Conservation (phyloP, 345 rosid species). For the Hibiscus syriacus region DNA sequence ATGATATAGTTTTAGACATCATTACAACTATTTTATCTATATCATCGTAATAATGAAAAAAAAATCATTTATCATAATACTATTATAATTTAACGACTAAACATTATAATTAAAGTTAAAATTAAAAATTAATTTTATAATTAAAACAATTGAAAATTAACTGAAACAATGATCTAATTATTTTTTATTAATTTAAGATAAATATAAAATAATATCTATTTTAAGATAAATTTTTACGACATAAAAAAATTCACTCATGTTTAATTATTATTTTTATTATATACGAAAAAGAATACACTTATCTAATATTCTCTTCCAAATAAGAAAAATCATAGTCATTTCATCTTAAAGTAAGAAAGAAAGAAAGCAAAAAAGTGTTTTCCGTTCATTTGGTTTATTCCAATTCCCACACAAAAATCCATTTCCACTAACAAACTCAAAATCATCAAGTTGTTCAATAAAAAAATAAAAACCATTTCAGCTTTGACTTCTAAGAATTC, state of each 20-base stretch:
- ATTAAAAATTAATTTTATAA: no score
- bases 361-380: not conserved
- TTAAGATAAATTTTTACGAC: no score
- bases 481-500: not conserved
- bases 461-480: not conserved
- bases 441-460: not conserved
- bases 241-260: not conserved
- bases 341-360: not conserved
- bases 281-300: not conserved
- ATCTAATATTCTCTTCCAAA: not conserved
- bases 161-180: no score
- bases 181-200: no score
- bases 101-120: no score
- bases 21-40: no score
- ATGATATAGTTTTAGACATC: no score
- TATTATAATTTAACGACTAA: no score
- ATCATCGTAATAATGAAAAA: no score
- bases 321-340: not conserved
- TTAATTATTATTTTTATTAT: not conserved
- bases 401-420: conserved; percentile 5
- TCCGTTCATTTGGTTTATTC: conserved; percentile 2
- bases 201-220: no score
- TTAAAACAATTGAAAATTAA: no score
- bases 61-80: no score
- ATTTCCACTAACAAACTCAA: conserved; percentile 7